Evolutionary conservation across 805 yeast species (phyloP).

Genomic region (Schwanniomyces pseudopolymorphus): DNA sequence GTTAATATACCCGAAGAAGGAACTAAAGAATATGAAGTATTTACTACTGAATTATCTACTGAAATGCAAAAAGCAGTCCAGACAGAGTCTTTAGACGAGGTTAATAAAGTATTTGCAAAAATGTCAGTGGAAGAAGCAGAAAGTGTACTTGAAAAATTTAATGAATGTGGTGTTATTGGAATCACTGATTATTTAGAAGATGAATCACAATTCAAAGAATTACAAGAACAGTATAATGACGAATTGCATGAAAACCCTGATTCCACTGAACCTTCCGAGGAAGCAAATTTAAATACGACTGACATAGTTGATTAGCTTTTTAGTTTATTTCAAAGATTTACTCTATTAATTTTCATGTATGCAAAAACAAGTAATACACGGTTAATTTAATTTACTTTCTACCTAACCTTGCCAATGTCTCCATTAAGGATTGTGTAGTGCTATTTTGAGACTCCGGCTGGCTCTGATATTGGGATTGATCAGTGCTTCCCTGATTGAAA

Average conservation of each 20-base stretch:
- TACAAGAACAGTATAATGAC: constrained; percentile 48
- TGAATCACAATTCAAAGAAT: constrained; percentile 62
- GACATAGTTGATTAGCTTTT: constrained; percentile 21
- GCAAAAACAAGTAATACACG: not conserved
- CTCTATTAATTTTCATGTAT: not conserved
- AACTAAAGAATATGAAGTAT: constrained; percentile 55
- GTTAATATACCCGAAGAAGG: constrained; percentile 65
- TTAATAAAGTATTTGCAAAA: constrained; percentile 76
- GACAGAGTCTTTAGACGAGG: constrained; percentile 69
- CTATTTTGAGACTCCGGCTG: constrained; percentile 10
- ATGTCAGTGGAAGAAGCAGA: constrained; percentile 82
- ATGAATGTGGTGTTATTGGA: constrained; percentile 80
- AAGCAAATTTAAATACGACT: constrained; percentile 11
- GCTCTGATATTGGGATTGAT: not conserved
- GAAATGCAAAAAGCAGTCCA: constrained; percentile 75
- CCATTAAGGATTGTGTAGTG: constrained; percentile 30
- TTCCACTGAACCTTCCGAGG: constrained; percentile 4
- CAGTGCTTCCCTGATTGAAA: constrained; percentile 2
- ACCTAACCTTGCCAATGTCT: constrained; percentile 36
- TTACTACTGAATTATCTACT: constrained; percentile 52
- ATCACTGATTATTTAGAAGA: constrained; percentile 74
- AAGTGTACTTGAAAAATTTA: constrained; percentile 65
- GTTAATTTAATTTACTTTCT: constrained; percentile 18
- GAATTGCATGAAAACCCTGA: constrained; percentile 8
- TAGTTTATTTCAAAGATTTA: constrained; percentile 1